A percentile compares a stretch with the other conserved stretches of the same genome.
Conservation (phyloP, 2,329 filamentous ascomycete species). For the Ophiostoma ulmi region DNA sequence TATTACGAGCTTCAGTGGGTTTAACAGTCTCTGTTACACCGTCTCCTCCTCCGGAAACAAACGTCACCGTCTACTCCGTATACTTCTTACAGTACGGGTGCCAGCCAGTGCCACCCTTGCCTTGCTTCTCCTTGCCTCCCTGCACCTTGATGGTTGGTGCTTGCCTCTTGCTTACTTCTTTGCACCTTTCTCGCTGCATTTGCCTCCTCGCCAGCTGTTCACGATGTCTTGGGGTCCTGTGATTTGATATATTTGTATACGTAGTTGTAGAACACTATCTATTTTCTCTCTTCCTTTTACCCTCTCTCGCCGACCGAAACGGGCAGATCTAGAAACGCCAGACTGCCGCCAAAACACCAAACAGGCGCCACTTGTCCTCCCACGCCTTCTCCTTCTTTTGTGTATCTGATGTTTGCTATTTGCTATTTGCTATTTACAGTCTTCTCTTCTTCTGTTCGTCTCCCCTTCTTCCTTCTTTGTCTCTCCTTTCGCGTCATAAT, state of each 20-base stretch:
- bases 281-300: neutral
- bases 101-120: neutral
- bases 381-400: neutral
- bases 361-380: conserved; percentile 10
- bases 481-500: neutral
- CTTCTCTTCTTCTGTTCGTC: neutral
- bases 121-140: neutral
- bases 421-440: neutral
- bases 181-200: neutral
- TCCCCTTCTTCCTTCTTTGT: conserved; percentile 5
- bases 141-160: neutral
- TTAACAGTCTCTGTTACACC: neutral
- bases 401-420: neutral
- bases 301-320: conserved; percentile 15
- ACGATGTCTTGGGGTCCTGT: neutral
- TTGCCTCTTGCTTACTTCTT: neutral
- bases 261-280: neutral
- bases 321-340: conserved; percentile 17
- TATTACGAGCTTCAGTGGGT: neutral
- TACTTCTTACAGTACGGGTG: neutral
- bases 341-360: conserved; percentile 6
- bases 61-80: neutral
- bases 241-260: neutral
- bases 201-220: neutral
- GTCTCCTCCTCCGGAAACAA: neutral